A percentile compares a stretch with the other conserved stretches of the same genome.
Conservation (phyloP, 352 stramenopile species). For the Albugo candida region DNA sequence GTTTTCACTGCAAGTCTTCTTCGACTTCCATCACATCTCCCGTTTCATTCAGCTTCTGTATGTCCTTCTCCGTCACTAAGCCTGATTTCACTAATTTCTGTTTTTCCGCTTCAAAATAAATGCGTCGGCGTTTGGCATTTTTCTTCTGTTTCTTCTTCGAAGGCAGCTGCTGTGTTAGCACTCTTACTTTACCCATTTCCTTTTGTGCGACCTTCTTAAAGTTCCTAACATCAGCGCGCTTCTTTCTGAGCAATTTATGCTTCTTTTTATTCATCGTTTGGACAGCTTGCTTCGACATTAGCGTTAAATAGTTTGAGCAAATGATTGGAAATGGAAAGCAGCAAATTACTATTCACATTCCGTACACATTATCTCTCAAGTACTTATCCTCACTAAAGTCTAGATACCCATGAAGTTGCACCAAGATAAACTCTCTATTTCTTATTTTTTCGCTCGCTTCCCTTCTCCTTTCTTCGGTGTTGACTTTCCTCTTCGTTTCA, state of each 20-base stretch:
- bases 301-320: not conserved
- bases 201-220: constrained; percentile 55
- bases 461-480: constrained; percentile 76
- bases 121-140: constrained; percentile 57
- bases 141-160: constrained; percentile 80
- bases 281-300: constrained; percentile 23
- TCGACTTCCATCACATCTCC: no score
- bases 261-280: constrained; percentile 77
- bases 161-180: constrained; percentile 38
- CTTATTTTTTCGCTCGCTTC: constrained; percentile 76
- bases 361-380: not conserved
- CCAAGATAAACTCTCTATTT: constrained; percentile 6
- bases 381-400: not conserved
- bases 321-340: not conserved
- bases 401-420: no score
- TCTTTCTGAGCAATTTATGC: constrained; percentile 72
- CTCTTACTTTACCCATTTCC: constrained; percentile 28
- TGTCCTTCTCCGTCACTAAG: constrained; percentile 62
- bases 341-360: not conserved
- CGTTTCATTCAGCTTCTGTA: constrained; percentile 41
- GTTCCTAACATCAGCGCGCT: constrained; percentile 50
- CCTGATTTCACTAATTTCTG: constrained; percentile 54
- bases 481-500: constrained; percentile 74
- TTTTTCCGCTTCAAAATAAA: constrained; percentile 53
- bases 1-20: no score